These are phyloP conservation scores for Globisporangium mamillatum DNA, from an alignment of 352 stramenopile species.

Conservation along the genomic window DNA sequence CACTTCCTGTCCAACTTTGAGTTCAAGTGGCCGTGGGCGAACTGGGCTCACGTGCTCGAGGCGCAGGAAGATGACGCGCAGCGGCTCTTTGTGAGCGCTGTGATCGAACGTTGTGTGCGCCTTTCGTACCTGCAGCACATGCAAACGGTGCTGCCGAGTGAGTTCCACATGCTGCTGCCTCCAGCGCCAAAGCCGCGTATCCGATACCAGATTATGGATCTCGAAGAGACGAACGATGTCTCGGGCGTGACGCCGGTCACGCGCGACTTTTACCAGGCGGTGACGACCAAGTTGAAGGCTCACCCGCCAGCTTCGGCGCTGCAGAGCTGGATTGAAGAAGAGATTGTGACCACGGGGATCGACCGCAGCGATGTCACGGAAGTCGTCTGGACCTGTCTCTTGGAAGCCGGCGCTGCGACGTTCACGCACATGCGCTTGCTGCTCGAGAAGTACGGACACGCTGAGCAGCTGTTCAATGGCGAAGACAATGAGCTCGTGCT, in stretches of 20 bases:
- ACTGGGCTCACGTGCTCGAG: slow-evolving; percentile 77
- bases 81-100: slow-evolving; percentile 79
- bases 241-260: slow-evolving; percentile 22
- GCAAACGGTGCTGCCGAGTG: slow-evolving; percentile 62
- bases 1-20: slow-evolving; percentile 88
- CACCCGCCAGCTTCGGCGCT: slow-evolving; percentile 53
- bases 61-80: slow-evolving; percentile 77
- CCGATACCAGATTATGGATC: slow-evolving; percentile 37
- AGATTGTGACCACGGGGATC: slow-evolving; percentile 40
- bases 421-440: slow-evolving; percentile 83
- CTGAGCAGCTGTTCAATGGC: slow-evolving; percentile 42
- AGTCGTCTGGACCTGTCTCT: slow-evolving; percentile 71
- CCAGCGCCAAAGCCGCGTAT: slow-evolving; percentile 69
- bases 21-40: slow-evolving; percentile 83
- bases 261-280: slow-evolving; percentile 52
- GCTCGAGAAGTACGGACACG: slow-evolving; percentile 73
- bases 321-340: slow-evolving; percentile 59
- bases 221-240: slow-evolving; percentile 22
- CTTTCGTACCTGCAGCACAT: slow-evolving; percentile 86
- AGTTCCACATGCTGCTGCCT: slow-evolving; percentile 78
- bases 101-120: slow-evolving; percentile 83
- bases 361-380: slow-evolving; percentile 53
- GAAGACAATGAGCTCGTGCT: slow-evolving; percentile 53
- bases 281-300: slow-evolving; percentile 66
- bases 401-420: slow-evolving; percentile 73